Evolutionary conservation across 2,329 filamentous ascomycete genomes (phyloP), one percentile per base, ranked within the genome.

Genomic region (Penicillium sp.): DNA sequence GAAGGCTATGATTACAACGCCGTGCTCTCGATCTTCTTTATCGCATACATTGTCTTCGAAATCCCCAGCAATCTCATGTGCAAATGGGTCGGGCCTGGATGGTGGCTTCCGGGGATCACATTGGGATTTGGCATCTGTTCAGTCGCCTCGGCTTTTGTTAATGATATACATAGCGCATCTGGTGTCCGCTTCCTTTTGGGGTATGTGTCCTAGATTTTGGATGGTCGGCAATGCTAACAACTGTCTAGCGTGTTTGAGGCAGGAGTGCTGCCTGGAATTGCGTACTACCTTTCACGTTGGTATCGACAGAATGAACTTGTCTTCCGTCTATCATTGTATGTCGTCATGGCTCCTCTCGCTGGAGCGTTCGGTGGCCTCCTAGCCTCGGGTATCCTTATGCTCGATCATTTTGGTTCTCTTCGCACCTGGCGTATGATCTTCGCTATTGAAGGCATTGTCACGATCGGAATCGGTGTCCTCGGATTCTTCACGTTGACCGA

Each of bases 281-380:
- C 86, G 0, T 91, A 90, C 70, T 90, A 90, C 63, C 73, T 90
- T 21, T 86, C 82, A 1, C 77, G 87, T 49, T 90, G 87, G 87
- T 90, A 90, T 61, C 78, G 86, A n/a, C 78, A 85, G 32, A 81
- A 80, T 47, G 87, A 91, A 69, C 74, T 90, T 6, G 80, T 84
- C 0, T 89, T 89, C 68, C 80, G 87, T 0, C 74, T 90, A 0
- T 82, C 84, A 0, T 73, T 89, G 2, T 90, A 89, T 71, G 83
- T 90, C 52, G 85, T 89, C 53, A 87, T 85, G 81, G 83, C 86
- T 0, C 86, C 86, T 0, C 75, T 90, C 0, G 86, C 87, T 0
- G 87, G 87, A 3, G 86, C 86, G 0, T 90, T 90, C 60, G 87
- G 88, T 21, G 87, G 87, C 0, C 76, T 90, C 0, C 75, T 90